These are phyloP conservation scores for Tolypocladium album DNA, from an alignment of 2,329 filamentous ascomycete genomes.

Conservation along the genomic window DNA sequence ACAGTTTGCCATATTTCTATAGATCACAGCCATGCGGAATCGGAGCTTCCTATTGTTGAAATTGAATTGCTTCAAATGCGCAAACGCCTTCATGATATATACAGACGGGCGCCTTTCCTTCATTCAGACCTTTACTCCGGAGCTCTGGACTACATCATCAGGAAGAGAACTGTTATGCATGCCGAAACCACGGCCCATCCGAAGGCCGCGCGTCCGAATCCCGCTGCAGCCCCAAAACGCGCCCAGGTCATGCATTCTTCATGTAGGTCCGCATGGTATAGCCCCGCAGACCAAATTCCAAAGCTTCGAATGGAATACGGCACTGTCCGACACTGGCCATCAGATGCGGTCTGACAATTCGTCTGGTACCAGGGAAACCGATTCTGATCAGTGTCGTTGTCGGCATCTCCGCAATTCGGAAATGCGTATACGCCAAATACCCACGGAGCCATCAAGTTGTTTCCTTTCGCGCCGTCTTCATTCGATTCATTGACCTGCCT, in stretches of 20 bases:
- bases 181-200: neutral
- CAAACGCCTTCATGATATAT: too few species aligned
- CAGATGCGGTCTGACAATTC: neutral
- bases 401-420: neutral
- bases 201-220: neutral
- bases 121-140: neutral
- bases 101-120: neutral
- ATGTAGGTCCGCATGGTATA: neutral
- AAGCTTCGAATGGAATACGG: neutral
- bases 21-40: too few species aligned
- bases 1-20: too few species aligned
- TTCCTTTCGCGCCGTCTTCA: neutral
- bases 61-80: too few species aligned
- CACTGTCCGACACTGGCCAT: neutral
- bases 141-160: neutral
- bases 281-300: neutral
- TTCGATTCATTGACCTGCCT: neutral
- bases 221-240: neutral
- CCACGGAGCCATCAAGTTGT: neutral
- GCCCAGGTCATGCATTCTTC: neutral
- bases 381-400: neutral
- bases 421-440: neutral
- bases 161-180: neutral
- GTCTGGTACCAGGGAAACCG: neutral
- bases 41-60: too few species aligned